phyloP scores from a whole-genome alignment of 805 yeast species.

The Hanseniaspora mollemarum region DNA sequence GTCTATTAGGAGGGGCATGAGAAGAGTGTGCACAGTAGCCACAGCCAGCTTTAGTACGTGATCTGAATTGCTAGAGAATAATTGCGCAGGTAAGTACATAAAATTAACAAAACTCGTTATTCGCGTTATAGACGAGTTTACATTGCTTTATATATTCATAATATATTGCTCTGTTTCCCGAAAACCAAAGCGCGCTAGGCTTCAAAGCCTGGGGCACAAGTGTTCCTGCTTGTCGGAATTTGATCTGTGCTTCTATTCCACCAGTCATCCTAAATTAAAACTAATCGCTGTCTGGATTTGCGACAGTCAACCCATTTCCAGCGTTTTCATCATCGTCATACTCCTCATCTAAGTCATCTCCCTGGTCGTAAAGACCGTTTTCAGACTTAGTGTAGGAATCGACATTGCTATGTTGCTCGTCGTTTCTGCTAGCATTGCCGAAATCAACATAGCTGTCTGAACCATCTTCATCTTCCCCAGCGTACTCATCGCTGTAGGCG shows the following conservation, averaged over 20 bases:
- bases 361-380: background rate
- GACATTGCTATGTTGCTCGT: background rate
- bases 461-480: slow-evolving; percentile 7
- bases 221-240: too few species aligned
- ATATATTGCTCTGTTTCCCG: too few species aligned
- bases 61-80: too few species aligned
- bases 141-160: background rate
- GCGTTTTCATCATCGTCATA: background rate
- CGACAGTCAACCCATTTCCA: slow-evolving; percentile 15
- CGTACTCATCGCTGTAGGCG: slow-evolving; percentile 4
- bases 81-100: too few species aligned
- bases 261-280: background rate
- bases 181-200: too few species aligned
- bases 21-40: too few species aligned
- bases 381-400: background rate
- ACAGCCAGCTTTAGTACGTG: too few species aligned
- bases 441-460: slow-evolving; percentile 10
- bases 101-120: too few species aligned
- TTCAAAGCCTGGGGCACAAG: too few species aligned
- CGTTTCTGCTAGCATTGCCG: background rate
- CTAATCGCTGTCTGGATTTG: slow-evolving; percentile 14
- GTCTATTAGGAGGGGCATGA: background rate
- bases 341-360: too few species aligned
- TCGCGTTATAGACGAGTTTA: too few species aligned
- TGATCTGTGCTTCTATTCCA: too few species aligned